phyloP scores from a whole-genome alignment of 345 rosid genomes.

The Pugionium dolabratum region DNA sequence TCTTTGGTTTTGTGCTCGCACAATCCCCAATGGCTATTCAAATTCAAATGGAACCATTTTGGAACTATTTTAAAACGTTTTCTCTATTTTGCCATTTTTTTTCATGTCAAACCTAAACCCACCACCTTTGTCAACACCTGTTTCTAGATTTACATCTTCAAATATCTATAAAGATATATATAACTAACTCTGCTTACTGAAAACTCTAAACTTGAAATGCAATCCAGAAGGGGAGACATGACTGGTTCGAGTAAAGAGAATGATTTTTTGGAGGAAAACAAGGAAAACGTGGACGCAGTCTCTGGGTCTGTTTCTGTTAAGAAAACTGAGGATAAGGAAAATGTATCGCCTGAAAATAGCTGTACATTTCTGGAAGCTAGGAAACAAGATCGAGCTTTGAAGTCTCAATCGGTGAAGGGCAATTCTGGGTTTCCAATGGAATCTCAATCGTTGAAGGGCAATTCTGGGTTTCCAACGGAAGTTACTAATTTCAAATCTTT shows the following conservation, averaged over 20 bases:
- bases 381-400: constrained; percentile 38
- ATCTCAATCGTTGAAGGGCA: constrained; percentile 47
- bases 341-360: constrained; percentile 41
- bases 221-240: constrained; percentile 27
- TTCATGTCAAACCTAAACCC: constrained; percentile 15
- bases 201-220: constrained; percentile 27
- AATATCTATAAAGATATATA: constrained; percentile 24
- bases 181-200: not conserved
- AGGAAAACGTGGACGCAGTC: constrained; percentile 45
- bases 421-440: constrained; percentile 38
- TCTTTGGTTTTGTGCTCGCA: constrained; percentile 31
- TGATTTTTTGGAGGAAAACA: constrained; percentile 39
- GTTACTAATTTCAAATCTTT: constrained; percentile 51
- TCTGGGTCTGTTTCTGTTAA: constrained; percentile 25
- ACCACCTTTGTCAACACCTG: constrained; percentile 38
- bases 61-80: not conserved
- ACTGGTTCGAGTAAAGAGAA: constrained; percentile 29
- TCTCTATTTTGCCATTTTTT: not conserved
- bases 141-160: constrained; percentile 10
- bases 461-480: constrained; percentile 40
- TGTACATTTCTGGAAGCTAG: constrained; percentile 29
- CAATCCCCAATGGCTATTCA: constrained; percentile 46
- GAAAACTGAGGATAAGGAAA: constrained; percentile 46
- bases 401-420: constrained; percentile 48
- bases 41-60: constrained; percentile 43